phyloP scores from a whole-genome alignment of 495 filamentous ascomycete species.

The Podospora anserina region DNA sequence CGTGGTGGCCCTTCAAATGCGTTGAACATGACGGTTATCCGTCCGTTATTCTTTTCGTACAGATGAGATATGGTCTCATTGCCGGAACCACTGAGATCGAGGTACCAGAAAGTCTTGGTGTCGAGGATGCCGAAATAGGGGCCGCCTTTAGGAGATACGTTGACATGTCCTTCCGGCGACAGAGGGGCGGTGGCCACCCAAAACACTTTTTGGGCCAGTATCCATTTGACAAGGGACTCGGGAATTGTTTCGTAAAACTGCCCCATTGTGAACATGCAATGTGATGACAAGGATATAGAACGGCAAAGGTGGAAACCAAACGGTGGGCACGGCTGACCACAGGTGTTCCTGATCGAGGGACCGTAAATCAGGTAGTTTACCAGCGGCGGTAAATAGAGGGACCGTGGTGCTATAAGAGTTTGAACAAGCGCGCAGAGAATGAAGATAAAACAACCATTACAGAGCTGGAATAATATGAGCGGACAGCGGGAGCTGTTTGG shows the following conservation, averaged over 20 bases:
- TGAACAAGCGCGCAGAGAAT: neutral
- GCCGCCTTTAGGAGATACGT: constrained; percentile 69
- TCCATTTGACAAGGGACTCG: constrained; percentile 54
- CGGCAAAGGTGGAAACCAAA: constrained; percentile 28
- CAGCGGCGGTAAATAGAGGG: no score
- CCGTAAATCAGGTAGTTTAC: neutral
- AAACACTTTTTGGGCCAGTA: constrained; percentile 60
- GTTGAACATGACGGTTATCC: constrained; percentile 69
- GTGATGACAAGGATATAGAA: neutral
- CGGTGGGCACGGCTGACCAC: no score
- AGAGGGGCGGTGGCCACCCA: constrained; percentile 67
- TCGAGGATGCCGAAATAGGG: constrained; percentile 59
- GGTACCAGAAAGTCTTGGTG: constrained; percentile 60
- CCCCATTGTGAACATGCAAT: constrained; percentile 51
- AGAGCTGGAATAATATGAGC: no score
- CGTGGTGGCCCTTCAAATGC: constrained; percentile 61
- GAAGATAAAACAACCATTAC: no score
- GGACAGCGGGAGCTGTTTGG: no score
- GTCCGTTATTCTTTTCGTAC: constrained; percentile 63
- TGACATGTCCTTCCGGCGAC: constrained; percentile 53
- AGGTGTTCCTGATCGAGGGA: neutral
- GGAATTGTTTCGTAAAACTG: constrained; percentile 61
- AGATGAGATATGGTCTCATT: constrained; percentile 69
- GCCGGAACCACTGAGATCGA: constrained; percentile 70
- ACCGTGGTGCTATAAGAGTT: no score